These are phyloP conservation scores for Fomitopsis pulvina DNA, from an alignment of 768 basidiomycete species.

Conservation along the genomic window DNA sequence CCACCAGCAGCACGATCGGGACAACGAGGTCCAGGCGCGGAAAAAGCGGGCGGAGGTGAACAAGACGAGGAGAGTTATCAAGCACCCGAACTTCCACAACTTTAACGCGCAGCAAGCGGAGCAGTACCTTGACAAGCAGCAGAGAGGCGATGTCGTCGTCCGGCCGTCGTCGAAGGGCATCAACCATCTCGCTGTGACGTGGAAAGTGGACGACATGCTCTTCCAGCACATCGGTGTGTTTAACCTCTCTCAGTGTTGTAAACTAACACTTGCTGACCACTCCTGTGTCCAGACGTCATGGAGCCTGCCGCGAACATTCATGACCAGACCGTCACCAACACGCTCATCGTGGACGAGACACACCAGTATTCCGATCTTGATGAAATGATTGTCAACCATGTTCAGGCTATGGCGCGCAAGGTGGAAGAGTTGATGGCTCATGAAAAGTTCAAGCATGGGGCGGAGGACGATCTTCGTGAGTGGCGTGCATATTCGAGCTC, in stretches of 20 bases:
- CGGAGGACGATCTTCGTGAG: slow-evolving; percentile 89
- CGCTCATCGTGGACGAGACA: slow-evolving; percentile 66
- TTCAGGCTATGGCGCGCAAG: slow-evolving; percentile 88
- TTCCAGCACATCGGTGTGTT: slow-evolving; percentile 91
- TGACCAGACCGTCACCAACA: slow-evolving; percentile 54
- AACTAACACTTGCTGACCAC: too few relatives aligned
- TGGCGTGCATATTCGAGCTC: slow-evolving; percentile 11
- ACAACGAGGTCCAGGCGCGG: slow-evolving; percentile 65
- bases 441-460: slow-evolving; percentile 88
- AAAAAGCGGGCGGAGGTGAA: slow-evolving; percentile 85
- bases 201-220: slow-evolving; percentile 95
- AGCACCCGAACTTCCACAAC: slow-evolving; percentile 98
- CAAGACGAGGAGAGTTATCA: slow-evolving; percentile 78
- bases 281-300: slow-evolving; percentile 61
- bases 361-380: slow-evolving; percentile 92
- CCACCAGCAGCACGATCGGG: slow-evolving; percentile 52
- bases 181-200: slow-evolving; percentile 93
- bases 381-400: slow-evolving; percentile 94
- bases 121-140: slow-evolving; percentile 79
- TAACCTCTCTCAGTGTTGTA: too few relatives aligned
- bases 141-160: slow-evolving; percentile 94
- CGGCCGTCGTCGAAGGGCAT: slow-evolving; percentile 91
- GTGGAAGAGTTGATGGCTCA: slow-evolving; percentile 93
- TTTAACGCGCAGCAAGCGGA: slow-evolving; percentile 90
- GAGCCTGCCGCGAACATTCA: slow-evolving; percentile 74